phyloP scores from a whole-genome alignment of 805 yeast genomes.

The Teunomyces kruisii region DNA sequence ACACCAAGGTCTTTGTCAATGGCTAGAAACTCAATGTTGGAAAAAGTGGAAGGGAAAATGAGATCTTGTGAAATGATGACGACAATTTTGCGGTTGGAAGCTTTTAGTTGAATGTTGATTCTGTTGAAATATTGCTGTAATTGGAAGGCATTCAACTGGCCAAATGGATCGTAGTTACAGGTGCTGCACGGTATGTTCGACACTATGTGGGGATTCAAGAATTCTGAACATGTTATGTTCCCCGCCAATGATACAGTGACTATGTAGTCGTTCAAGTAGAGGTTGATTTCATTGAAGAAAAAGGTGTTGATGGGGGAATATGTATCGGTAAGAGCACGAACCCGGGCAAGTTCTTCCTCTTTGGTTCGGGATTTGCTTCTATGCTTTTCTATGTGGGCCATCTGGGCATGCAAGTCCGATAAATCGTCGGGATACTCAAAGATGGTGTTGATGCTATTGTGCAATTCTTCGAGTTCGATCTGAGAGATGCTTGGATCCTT shows the following conservation, averaged over 20 bases:
- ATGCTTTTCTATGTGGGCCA: not conserved
- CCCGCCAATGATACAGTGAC: slow-evolving; percentile 22
- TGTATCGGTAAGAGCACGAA: slow-evolving; percentile 2
- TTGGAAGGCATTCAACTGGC: slow-evolving; percentile 18
- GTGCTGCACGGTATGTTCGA: slow-evolving; percentile 6
- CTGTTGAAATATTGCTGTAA: slow-evolving; percentile 15
- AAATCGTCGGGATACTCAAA: not conserved
- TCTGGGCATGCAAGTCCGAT: not conserved
- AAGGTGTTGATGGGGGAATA: slow-evolving; percentile 17
- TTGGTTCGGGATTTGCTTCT: not conserved
- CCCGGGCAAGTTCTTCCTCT: slow-evolving; percentile 1
- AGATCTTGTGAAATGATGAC: slow-evolving; percentile 16
- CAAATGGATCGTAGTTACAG: slow-evolving; percentile 16
- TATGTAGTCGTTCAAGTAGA: slow-evolving; percentile 13
- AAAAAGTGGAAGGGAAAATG: slow-evolving; percentile 11
- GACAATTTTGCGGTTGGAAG: slow-evolving; percentile 12
- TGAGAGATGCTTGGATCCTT: not conserved
- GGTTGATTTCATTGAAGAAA: slow-evolving; percentile 21
- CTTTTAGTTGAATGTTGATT: slow-evolving; percentile 15
- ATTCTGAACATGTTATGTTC: slow-evolving; percentile 19
- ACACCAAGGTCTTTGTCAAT: slow-evolving; percentile 13
- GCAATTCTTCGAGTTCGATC: slow-evolving; percentile 1
- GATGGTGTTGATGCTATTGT: not conserved
- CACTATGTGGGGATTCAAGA: slow-evolving; percentile 22
- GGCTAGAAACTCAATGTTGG: slow-evolving; percentile 15